Conservation (phyloP, 2,329 filamentous ascomycete genomes). For the Fusarium sambucinum region DNA sequence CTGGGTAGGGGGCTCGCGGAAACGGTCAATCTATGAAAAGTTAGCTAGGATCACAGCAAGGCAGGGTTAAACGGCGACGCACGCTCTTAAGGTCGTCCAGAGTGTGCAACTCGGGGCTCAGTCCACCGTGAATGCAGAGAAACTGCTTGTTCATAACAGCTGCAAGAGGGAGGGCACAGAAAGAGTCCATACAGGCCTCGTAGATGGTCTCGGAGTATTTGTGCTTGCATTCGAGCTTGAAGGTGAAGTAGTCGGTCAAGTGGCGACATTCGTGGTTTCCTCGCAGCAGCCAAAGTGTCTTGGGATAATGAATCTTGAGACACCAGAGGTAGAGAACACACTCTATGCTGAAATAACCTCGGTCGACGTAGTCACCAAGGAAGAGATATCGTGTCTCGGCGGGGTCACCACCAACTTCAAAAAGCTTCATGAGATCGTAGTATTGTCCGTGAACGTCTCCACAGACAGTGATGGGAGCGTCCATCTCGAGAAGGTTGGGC, state of each 20-base stretch:
- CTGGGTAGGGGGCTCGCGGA: constrained; percentile 96
- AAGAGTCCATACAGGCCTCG: constrained; percentile 98
- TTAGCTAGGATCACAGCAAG: constrained; percentile 20
- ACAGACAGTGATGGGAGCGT: constrained; percentile 98
- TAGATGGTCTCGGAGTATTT: constrained; percentile 98
- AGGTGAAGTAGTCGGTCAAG: constrained; percentile 99
- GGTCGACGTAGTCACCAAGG: constrained; percentile 96
- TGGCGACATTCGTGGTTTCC: constrained; percentile 99
- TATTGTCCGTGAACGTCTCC: constrained; percentile 99
- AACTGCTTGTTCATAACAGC: constrained; percentile 99
- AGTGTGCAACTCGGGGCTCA: constrained; percentile 96
- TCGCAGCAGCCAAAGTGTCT: constrained; percentile 95
- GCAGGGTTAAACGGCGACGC: constrained; percentile 51
- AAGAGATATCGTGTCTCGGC: constrained; percentile 97
- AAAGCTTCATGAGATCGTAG: constrained; percentile 99
- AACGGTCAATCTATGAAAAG: constrained; percentile 83
- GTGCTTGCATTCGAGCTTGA: constrained; percentile 99
- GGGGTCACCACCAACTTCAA: constrained; percentile 97
- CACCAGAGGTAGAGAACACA: constrained; percentile 98
- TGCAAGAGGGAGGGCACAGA: constrained; percentile 91
- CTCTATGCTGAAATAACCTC: constrained; percentile 99
- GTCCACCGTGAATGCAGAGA: constrained; percentile 94
- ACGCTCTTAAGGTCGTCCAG: constrained; percentile 93
- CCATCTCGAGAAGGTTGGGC: constrained; percentile 98
- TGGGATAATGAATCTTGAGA: constrained; percentile 98